Evolutionary conservation across 805 yeast genomes (phyloP).

Genomic region (Kazachstania psychrophila): DNA sequence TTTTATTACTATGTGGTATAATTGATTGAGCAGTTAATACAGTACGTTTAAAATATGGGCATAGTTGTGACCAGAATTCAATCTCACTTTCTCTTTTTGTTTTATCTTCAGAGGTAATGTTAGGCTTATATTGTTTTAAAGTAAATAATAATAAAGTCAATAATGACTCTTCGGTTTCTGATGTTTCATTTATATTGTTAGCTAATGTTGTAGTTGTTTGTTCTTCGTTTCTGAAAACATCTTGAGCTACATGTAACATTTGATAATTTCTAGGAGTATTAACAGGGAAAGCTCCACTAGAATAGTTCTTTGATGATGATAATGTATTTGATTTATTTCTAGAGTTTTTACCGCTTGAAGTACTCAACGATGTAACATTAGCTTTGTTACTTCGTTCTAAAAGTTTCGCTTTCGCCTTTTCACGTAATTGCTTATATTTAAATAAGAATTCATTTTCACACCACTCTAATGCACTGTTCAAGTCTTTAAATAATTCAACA

Average conservation of each 20-base stretch:
- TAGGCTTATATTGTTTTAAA: conserved; percentile 23
- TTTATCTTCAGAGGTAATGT: conserved; percentile 18
- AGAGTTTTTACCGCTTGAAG: background rate
- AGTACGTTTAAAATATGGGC: conserved; percentile 46
- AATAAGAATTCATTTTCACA: conserved; percentile 81
- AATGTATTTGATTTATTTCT: background rate
- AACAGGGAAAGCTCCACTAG: conserved; percentile 14
- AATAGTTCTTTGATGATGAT: background rate
- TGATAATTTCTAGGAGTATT: conserved; percentile 37
- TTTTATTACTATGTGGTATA: conserved; percentile 22
- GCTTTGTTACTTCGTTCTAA: conserved; percentile 1
- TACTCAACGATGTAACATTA: background rate
- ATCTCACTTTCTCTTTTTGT: conserved; percentile 33
- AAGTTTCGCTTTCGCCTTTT: conserved; percentile 14
- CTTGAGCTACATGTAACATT: conserved; percentile 34
- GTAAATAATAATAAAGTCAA: conserved; percentile 23
- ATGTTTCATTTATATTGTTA: conserved; percentile 1
- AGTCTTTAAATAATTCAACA: conserved; percentile 55
- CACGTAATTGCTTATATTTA: conserved; percentile 31
- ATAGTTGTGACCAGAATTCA: conserved; percentile 56
- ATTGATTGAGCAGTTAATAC: conserved; percentile 43
- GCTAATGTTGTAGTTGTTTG: conserved; percentile 12
- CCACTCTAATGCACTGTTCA: conserved; percentile 91
- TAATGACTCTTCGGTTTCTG: conserved; percentile 16
- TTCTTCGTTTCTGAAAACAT: conserved; percentile 26